phyloP scores from a whole-genome alignment of 2,329 filamentous ascomycete species.

The Dothideomycetes sp. region DNA sequence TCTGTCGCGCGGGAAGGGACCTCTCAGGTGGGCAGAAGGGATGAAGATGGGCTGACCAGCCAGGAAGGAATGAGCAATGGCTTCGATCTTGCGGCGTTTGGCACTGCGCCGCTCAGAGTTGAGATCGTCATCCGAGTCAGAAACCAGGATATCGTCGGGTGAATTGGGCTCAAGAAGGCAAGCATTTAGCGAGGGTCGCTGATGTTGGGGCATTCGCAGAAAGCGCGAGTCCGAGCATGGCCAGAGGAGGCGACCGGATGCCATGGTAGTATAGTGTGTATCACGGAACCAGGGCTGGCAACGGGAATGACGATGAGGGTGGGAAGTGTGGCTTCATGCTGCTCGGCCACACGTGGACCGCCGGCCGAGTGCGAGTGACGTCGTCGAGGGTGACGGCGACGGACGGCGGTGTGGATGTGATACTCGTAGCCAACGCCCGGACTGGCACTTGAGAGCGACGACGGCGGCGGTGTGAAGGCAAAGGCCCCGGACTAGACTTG shows the following conservation, averaged over 20 bases:
- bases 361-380: no score
- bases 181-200: neutral
- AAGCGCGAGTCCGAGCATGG: conserved; percentile 14
- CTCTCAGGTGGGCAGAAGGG: conserved; percentile 51
- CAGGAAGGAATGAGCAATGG: conserved; percentile 50
- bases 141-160: conserved; percentile 41
- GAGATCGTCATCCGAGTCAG: conserved; percentile 49
- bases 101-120: conserved; percentile 40
- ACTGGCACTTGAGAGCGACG: no score
- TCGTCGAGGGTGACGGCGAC: no score
- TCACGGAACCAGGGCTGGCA: neutral
- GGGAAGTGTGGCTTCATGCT: conserved; percentile 24
- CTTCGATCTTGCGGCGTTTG: conserved; percentile 49
- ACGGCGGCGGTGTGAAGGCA: no score
- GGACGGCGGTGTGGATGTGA: no score
- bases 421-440: no score
- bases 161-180: conserved; percentile 2
- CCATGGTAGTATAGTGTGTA: neutral
- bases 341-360: no score
- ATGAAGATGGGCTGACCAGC: conserved; percentile 48
- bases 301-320: conserved; percentile 24
- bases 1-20: conserved; percentile 44
- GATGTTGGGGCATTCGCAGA: conserved; percentile 9
- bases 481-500: no score
- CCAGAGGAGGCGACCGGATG: conserved; percentile 15